phyloP scores from a whole-genome alignment of 1,139 yeast species.

The Saccharomyces hybrid region DNA sequence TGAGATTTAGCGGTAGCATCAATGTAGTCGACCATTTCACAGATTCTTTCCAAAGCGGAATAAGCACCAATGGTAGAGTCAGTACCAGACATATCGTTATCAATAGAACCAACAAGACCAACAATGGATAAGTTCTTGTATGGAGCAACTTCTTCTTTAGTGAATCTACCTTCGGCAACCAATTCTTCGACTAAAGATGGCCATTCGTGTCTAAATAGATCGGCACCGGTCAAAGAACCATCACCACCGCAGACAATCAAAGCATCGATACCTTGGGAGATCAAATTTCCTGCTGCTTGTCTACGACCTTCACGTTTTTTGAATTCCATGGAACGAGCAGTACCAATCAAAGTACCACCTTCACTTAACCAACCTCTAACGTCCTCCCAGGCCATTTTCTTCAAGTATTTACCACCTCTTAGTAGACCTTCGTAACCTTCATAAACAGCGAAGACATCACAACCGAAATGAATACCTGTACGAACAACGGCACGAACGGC shows the following conservation, averaged over 20 bases:
- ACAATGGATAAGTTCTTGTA: constrained; percentile 59
- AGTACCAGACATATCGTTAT: constrained; percentile 76
- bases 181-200: constrained; percentile 61
- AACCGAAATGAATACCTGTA: constrained; percentile 61
- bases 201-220: constrained; percentile 71
- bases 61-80: constrained; percentile 79
- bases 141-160: constrained; percentile 43
- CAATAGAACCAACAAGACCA: constrained; percentile 76
- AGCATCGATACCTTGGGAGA: constrained; percentile 68
- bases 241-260: constrained; percentile 81
- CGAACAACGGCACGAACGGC: constrained; percentile 73
- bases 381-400: constrained; percentile 66
- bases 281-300: constrained; percentile 60
- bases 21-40: constrained; percentile 71
- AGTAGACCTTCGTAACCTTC: constrained; percentile 79
- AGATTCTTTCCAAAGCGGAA: constrained; percentile 67
- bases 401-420: constrained; percentile 57
- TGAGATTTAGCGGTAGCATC: constrained; percentile 82
- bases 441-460: constrained; percentile 64
- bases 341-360: constrained; percentile 79
- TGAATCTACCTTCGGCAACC: constrained; percentile 41
- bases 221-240: constrained; percentile 83
- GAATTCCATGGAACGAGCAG: constrained; percentile 67
- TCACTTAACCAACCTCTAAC: constrained; percentile 66
- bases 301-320: constrained; percentile 62